phyloP scores from a whole-genome alignment of 1,284 basidiomycete species.

The Ustilago shanxiensis region DNA sequence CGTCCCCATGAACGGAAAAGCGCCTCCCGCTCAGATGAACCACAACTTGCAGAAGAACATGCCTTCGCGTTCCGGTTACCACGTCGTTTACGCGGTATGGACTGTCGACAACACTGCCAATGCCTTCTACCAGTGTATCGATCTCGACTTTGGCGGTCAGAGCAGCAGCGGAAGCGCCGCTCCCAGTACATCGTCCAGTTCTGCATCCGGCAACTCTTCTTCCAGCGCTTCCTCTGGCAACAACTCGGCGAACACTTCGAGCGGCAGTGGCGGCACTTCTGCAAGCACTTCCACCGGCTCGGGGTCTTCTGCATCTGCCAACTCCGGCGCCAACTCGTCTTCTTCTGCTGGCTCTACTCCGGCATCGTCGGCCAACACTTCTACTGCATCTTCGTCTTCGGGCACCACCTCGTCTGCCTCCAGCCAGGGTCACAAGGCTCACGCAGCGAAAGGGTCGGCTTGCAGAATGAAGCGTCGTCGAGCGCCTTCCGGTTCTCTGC shows the following conservation, averaged over 20 bases:
- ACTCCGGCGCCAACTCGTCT: slow-evolving; percentile 3
- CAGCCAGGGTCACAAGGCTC: slow-evolving; percentile 10
- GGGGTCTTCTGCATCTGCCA: neutral
- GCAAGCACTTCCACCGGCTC: neutral
- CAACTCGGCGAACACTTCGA: slow-evolving; percentile 7
- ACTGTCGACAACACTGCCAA: slow-evolving; percentile 49
- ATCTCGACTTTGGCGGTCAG: slow-evolving; percentile 47
- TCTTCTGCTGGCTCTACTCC: slow-evolving; percentile 7
- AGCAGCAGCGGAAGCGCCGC: slow-evolving; percentile 1
- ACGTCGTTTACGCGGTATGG: slow-evolving; percentile 53
- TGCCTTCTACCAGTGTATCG: slow-evolving; percentile 54
- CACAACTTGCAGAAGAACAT: slow-evolving; percentile 34
- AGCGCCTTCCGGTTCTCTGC: slow-evolving; percentile 19
- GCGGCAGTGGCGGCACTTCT: neutral
- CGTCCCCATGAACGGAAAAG: slow-evolving; percentile 40
- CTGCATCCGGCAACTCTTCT: slow-evolving; percentile 2
- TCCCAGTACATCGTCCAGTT: slow-evolving; percentile 2
- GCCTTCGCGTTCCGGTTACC: slow-evolving; percentile 40
- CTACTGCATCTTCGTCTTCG: neutral
- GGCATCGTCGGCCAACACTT: slow-evolving; percentile 6
- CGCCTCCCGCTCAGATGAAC: slow-evolving; percentile 18
- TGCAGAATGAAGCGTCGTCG: slow-evolving; percentile 34
- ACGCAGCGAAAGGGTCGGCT: slow-evolving; percentile 11
- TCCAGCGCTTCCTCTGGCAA: slow-evolving; percentile 3
- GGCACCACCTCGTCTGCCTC: neutral